Conservation (phyloP, 352 stramenopile genomes). For the Discostella stelligera region DNA sequence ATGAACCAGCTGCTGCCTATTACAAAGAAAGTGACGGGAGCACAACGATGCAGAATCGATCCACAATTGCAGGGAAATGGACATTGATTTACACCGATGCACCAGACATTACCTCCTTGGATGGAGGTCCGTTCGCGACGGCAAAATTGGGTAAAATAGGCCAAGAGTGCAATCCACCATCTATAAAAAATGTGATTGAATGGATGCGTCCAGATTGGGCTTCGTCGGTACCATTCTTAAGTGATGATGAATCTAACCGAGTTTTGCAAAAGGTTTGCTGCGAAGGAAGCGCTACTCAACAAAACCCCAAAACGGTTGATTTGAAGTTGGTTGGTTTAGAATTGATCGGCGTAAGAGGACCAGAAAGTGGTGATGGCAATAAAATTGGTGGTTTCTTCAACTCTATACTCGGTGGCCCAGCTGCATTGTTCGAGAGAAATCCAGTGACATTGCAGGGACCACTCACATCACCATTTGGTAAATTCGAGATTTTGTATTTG, state of each 20-base stretch:
- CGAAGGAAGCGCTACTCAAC: slow-evolving; percentile 40
- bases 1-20: slow-evolving; percentile 61
- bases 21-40: slow-evolving; percentile 34
- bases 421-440: slow-evolving; percentile 54
- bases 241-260: slow-evolving; percentile 51
- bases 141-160: slow-evolving; percentile 75
- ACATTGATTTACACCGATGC: slow-evolving; percentile 82
- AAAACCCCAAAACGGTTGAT: slow-evolving; percentile 57
- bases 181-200: slow-evolving; percentile 83
- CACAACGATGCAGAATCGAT: slow-evolving; percentile 8
- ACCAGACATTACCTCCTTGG: slow-evolving; percentile 78
- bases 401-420: slow-evolving; percentile 45
- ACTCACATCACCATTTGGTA: slow-evolving; percentile 71
- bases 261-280: slow-evolving; percentile 75
- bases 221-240: slow-evolving; percentile 54
- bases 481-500: slow-evolving; percentile 79
- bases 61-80: slow-evolving; percentile 74
- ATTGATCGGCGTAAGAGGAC: slow-evolving; percentile 23
- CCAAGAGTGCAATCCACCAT: slow-evolving; percentile 68
- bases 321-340: slow-evolving; percentile 67
- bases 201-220: slow-evolving; percentile 68
- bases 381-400: slow-evolving; percentile 7
- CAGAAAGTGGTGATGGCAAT: slow-evolving; percentile 10
- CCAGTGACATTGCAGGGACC: slow-evolving; percentile 69
- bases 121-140: slow-evolving; percentile 49